Evolutionary conservation across 1,284 basidiomycete genomes (phyloP).

Genomic region (Hortiboletus rubellus): DNA sequence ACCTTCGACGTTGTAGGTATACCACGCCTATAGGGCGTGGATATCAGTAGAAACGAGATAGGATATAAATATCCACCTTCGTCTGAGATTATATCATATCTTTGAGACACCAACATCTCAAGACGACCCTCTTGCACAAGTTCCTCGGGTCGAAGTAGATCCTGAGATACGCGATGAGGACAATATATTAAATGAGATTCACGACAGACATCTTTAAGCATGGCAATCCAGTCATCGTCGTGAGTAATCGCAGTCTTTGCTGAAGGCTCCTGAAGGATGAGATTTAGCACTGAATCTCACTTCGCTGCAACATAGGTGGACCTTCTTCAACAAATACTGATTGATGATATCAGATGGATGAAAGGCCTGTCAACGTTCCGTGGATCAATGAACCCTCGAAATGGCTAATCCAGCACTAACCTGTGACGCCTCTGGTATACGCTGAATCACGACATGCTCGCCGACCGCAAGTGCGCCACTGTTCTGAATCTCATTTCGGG

Average conservation of each 20-base stretch:
- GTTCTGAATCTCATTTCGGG: background rate
- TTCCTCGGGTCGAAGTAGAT: slow-evolving; percentile 4
- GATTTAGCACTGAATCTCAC: background rate
- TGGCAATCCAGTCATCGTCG: slow-evolving; percentile 3
- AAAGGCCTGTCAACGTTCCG: too few species aligned
- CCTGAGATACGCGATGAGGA: background rate
- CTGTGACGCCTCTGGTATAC: too few species aligned
- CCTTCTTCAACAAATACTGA: too few species aligned
- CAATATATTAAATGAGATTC: background rate
- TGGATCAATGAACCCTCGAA: too few species aligned
- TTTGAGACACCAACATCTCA: slow-evolving; percentile 2
- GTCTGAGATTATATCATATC: background rate
- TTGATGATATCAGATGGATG: too few species aligned
- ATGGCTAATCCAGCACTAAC: too few species aligned
- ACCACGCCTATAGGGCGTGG: background rate
- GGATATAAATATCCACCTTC: background rate
- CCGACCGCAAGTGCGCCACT: background rate
- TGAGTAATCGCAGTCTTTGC: slow-evolving; percentile 4
- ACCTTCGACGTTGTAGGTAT: background rate
- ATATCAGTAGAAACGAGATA: background rate
- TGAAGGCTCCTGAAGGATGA: background rate
- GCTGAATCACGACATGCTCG: too few species aligned
- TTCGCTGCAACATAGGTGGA: too few species aligned
- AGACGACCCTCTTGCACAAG: background rate
- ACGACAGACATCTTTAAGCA: slow-evolving; percentile 2